Base-by-base conservation (phyloP, 495 filamentous ascomycete genomes). In the Usnea hakonensis region DNA sequence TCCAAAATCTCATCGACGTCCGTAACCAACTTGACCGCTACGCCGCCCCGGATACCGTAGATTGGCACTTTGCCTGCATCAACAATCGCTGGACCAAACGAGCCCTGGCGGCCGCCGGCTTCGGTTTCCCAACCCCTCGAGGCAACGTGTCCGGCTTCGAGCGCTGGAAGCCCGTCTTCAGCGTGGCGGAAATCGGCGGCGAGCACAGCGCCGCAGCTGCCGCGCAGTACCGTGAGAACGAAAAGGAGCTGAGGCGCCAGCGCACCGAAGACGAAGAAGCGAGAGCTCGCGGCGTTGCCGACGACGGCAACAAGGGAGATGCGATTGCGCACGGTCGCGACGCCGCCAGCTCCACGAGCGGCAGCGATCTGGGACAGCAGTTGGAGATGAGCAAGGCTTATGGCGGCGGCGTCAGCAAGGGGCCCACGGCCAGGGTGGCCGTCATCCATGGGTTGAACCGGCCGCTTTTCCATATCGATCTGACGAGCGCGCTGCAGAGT, bases 41-140 rank as follows among this genome's bases (percentile, higher is more conserved):
- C 71, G 83, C 90, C 19, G 74, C 87, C 0, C 94, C 94, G 0
- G 87, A 91, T 14, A 78, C 83, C 9, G 91, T 98, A 8, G 91
- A 98, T 69, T 97, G 94, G 91, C 94, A 98, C 73, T 87, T 98
- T 64, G 90, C 91, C 16, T 87, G 87, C 75, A 89, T 98, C 79
- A 93, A 86, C 78, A 97, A 96, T 78, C 86, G 92, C 62, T 98
- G 94, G 94, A 94, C 94, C 37, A 98, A 97, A 77, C 89, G 94
- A 19, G 94, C 89, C 17, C 87, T 98, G 26, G 87, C 87, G n/a
- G 82, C 88, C 21, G 95, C 90, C 16, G 94, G 95, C 38, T 98
- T 98, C 74, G 94, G 94, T 1, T 95, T 87, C 74, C 91, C 93
- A 4, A 82, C 85, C 11, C 73, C 78, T 0, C 26, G 38, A 17